Base-by-base conservation (phyloP, 306 rosid genomes). In the Fagus crenata region DNA sequence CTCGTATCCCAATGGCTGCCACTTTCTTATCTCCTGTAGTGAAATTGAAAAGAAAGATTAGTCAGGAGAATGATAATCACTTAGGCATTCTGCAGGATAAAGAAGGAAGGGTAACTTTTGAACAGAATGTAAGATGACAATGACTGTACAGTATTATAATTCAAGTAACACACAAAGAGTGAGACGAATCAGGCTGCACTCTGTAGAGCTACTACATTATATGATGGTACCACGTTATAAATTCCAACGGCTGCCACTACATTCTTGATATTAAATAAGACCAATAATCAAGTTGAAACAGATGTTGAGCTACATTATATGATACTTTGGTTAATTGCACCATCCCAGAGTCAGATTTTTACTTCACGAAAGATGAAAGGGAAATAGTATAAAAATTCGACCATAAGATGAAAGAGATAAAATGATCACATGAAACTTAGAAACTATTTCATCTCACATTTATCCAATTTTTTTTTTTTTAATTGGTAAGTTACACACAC, bases 1-100 rank as follows among this genome's bases (percentile, higher is more conserved):
- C 97, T 74, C 87, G 75, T 64, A 93, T 87, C 5, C 93, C 97
- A 32, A 90, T 79, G 8, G 90, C 92, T n/a, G 92, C 96, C 14
- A 93, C 67, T 90, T 93, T 93, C 89, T 89, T 85, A 61, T 91
- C 85, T 76, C 92, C 97, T 91, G 89, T 41, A 75, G 56, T 12
- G 28, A 41, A 8, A 54, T 41, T 39, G 74, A 41, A 32, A 40
- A 5, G 61, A 37, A 41, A 7, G 65, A 82, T 80, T 36, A 83
- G 74, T 80, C 41, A 83, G 71, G 53, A 74, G 51, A 77, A 37
- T 71, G 6, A 42, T 4, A 46, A 58, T 36, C 6, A 68, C 61
- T 9, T 33, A 4, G 15, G 53, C 32, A 33, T 22, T 43, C 59
- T 76, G 17, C 56, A 5, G 41, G 42, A 61, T 13, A 13, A 61